Evolutionary conservation across 2,329 filamentous ascomycete genomes (phyloP).

Genomic region (Dothistroma septosporum): DNA sequence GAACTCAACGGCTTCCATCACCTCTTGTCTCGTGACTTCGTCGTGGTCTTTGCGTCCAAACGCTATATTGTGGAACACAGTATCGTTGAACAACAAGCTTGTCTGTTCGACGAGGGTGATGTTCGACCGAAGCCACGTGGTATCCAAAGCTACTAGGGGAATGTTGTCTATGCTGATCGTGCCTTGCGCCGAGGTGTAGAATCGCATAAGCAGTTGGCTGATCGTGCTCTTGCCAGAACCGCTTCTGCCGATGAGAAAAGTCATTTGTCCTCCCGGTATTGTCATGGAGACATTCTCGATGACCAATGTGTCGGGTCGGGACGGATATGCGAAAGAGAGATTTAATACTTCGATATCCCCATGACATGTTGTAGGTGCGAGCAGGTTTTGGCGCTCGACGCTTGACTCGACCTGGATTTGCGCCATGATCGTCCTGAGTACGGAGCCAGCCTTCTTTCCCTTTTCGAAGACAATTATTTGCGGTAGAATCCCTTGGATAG

Average conservation of each 20-base stretch:
- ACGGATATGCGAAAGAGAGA: constrained; percentile 64
- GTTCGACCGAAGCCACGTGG: constrained; percentile 70
- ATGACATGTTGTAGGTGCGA: constrained; percentile 43
- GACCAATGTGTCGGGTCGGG: constrained; percentile 57
- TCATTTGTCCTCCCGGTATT: constrained; percentile 68
- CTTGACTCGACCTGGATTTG: constrained; percentile 31
- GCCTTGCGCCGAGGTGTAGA: constrained; percentile 66
- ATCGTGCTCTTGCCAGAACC: constrained; percentile 92
- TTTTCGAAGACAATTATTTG: constrained; percentile 75
- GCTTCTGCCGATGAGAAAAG: constrained; percentile 78
- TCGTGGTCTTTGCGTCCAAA: constrained; percentile 58
- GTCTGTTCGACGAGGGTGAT: constrained; percentile 79
- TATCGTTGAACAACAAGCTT: constrained; percentile 76
- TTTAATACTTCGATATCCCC: constrained; percentile 68
- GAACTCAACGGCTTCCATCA: constrained; percentile 60
- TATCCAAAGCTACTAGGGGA: constrained; percentile 58
- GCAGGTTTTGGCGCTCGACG: constrained; percentile 16
- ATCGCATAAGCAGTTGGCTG: constrained; percentile 70
- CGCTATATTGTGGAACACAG: constrained; percentile 71
- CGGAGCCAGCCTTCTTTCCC: constrained; percentile 68
- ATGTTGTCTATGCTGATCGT: constrained; percentile 65
- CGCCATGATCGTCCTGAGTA: constrained; percentile 50
- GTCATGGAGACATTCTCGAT: constrained; percentile 61
- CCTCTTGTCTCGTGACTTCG: constrained; percentile 49
- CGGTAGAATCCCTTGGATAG: constrained; percentile 68